Base-by-base conservation (phyloP, 768 basidiomycete species). In the Chiua virens region DNA sequence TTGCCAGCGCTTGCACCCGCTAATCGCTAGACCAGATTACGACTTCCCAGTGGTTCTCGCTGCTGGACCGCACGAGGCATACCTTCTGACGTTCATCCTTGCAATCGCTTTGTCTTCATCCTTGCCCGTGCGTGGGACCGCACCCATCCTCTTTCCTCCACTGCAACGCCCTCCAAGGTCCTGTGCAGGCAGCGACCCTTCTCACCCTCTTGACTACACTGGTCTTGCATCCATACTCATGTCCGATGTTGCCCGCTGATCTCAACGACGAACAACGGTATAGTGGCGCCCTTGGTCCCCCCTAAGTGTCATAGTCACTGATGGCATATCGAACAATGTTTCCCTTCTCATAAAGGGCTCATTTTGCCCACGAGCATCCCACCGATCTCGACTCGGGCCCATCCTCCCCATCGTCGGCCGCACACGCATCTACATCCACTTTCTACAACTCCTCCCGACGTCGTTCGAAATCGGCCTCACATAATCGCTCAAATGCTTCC, bases 241-340 rank as follows among this genome's bases (percentile, higher is more conserved):
- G 55, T n/a, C 42, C 45, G 47, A 70, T 68, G 67, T 49, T 61
- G 35, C 58, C 59, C 32, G 55, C 23, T 52, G 64, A 68, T 56
- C 56, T 66, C 25, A 56, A 64, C 55, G 69, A 60, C 45, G 66
- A 64, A 49, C 58, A 62, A 52, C 59, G 67, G 67, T 66, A 43
- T 17, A 7, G 34, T 57, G 14, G 27, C 49, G 43, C 37, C 20
- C n/a, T 32, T 13, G n/a, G 30, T 5, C 11, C 41, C n/a, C 39
- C 34, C 30, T 41, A 9, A 28, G 2, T 46, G 22, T 18, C 37
- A 35, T 25, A 4, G 20, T 7, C 13, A 15, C 59, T 57, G 42
- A 60, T 47, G 6, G 34, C 23, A 9, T 18, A 22, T 36, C 42
- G 8, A 20, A 50, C 38, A 17, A 37, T 13, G 13, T 10, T 43